Conservation (phyloP, 495 filamentous ascomycete species). For the Aspergillus steynii region DNA sequence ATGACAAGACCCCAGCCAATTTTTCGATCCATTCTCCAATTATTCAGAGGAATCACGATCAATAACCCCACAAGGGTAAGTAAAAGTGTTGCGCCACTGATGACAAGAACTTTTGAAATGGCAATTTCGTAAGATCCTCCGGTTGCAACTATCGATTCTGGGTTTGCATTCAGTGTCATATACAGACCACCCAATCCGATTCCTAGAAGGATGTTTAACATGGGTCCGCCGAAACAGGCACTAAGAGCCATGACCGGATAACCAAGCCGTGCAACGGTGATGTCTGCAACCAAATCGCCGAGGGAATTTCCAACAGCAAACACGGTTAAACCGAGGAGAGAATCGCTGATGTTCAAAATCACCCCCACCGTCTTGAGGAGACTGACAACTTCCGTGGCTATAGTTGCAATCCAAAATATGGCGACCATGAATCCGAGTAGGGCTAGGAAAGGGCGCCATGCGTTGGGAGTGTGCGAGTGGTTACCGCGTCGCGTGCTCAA, state of each 20-base stretch:
- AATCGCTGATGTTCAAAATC: slow-evolving; percentile 90
- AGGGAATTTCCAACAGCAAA: slow-evolving; percentile 97
- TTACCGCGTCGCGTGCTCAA: slow-evolving; percentile 52
- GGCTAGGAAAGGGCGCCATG: slow-evolving; percentile 74
- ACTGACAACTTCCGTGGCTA: slow-evolving; percentile 94
- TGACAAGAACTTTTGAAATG: slow-evolving; percentile 78
- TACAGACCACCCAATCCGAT: slow-evolving; percentile 87
- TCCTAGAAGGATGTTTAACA: slow-evolving; percentile 96
- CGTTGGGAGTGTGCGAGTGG: slow-evolving; percentile 52
- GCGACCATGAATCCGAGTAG: slow-evolving; percentile 89
- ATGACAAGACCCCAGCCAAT: slow-evolving; percentile 81
- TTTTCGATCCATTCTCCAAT: slow-evolving; percentile 83
- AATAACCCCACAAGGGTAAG: slow-evolving; percentile 77
- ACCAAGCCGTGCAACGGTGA: slow-evolving; percentile 88
- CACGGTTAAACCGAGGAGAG: slow-evolving; percentile 91
- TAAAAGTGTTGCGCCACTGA: slow-evolving; percentile 78
- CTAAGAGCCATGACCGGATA: slow-evolving; percentile 95
- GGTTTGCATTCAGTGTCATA: slow-evolving; percentile 61
- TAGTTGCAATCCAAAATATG: slow-evolving; percentile 94
- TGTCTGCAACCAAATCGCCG: slow-evolving; percentile 91
- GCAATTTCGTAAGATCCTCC: slow-evolving; percentile 71
- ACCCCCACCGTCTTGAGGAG: slow-evolving; percentile 93
- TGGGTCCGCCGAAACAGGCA: slow-evolving; percentile 95
- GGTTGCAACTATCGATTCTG: slow-evolving; percentile 17
- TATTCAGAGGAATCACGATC: slow-evolving; percentile 78